Base-by-base conservation (phyloP, 495 filamentous ascomycete species). In the Penicillium coffeae region DNA sequence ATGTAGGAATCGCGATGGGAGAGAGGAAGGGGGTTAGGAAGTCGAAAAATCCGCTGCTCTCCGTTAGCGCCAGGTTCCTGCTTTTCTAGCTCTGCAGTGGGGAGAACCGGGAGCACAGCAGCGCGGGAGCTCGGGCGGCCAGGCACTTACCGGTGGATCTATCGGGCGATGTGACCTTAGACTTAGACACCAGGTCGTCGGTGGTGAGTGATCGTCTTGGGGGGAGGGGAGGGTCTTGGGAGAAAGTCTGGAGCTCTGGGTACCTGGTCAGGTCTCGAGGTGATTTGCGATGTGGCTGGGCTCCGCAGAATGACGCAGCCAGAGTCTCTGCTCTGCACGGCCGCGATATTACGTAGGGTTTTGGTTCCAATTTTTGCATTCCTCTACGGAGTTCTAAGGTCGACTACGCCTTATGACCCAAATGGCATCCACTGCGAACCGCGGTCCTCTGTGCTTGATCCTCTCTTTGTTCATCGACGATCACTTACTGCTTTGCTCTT, bases 11-110 rank as follows among this genome's bases (percentile, higher is more conserved):
- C 14, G 39, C 20, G 33, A 42, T n/a, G n/a, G n/a, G 25, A 40
- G 12, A 47, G 27, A 32, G 36, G 73, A 47, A 21, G 5, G 35
- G n/a, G 21, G 38, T 48, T 18, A 41, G 22, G 25, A 25, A n/a
- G n/a, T 27, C 8, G 47, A 35, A 42, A 49, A 49, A 49, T 49
- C 40, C 44, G 25, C 36, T 45, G 25, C 4, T 5, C 5, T 30
- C 25, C 25, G 25, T 30, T 30, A 30, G 25, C 25, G 25, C 25
- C 25, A 30, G 25, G n/a, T 30, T 30, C 5, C 25, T 30, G 10
- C 5, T 30, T 30, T 30, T 30, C 25, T 30, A 30, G 25, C 25
- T 30, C 10, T 10, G 25, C 25, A 10, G 25, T 30, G 25, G 25
- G 10, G 25, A 13, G 13, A 18, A 6, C 35, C 13, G 16, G 35